Base-by-base conservation (phyloP, 192 early-diverging fungal genomes). In the Diversispora epigaea region DNA sequence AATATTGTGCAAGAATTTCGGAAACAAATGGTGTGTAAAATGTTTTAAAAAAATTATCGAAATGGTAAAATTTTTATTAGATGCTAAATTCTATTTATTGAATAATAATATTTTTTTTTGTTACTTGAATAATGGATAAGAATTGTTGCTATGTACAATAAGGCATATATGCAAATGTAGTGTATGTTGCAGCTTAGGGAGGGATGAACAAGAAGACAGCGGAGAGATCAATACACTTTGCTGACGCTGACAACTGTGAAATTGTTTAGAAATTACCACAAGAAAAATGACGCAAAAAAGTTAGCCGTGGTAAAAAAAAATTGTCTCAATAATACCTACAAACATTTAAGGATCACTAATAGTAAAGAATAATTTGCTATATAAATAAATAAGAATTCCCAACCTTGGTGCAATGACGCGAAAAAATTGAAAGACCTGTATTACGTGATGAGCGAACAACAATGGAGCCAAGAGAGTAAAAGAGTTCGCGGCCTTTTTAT, bases 401-500 rank as follows among this genome's bases (percentile, higher is more conserved):
- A 43, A 62, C 62, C 62, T 64, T 32, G 44, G 5, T 44, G 43
- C n/a, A 64, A 64, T 44, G 41, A 64, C 62, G 62, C 62, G 62
- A 64, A 64, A 44, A 64, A n/a, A n/a, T 45, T 32, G 25, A 32
- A 43, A 19, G 41, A 64, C 39, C 32, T n/a, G 17, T 44, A 45
- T n/a, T 19, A 64, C 40, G 15, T 64, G 39, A 64, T 64, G 62
- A 64, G 62, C 62, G 62, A 64, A 64, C 62, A 64, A 64, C 41
- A 64, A 64, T 64, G 62, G 41, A 40, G 41, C 32, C 62, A 41
- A 17, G 60, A 64, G 62, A 64, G 62, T 40, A 64, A 64, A 32
- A 64, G 62, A 44, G 62, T 64, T 64, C 62, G 62, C 62, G 62
- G 62, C 62, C 62, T 64, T 64, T 64, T 64, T 64, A 64, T 64